Base-by-base conservation (phyloP, 2,329 filamentous ascomycete genomes). In the Aspergillus cejpii region DNA sequence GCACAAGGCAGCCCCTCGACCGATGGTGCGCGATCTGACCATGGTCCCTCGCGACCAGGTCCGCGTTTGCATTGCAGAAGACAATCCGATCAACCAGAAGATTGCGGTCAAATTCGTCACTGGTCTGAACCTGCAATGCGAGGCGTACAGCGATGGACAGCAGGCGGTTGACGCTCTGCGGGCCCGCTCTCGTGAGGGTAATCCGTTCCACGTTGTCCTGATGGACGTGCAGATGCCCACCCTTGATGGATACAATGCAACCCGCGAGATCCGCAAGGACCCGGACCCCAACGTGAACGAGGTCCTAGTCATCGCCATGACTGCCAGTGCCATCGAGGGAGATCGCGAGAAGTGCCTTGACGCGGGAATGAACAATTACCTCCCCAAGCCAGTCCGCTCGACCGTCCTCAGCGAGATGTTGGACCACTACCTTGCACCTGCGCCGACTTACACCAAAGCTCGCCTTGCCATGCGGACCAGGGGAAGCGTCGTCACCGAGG, bases 211-310 rank as follows among this genome's bases (percentile, higher is more conserved):
- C 59, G 77, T 96, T 24, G 84, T 94, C 31, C 77, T 96, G 36
- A 96, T 96, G 90, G 90, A 96, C 63, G 88, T 94, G 3, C 89
- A 95, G 68, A 96, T 96, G 90, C 90, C 90, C 0, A 81, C 94
- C 3, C 78, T 94, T 6, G 90, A 96, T 63, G 90, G 90, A 5
- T 95, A 95, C 62, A 86, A 94, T 65, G 89, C 90, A 1, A 96
- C 90, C 0, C 84, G 85, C 53, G 77, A 88, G 46, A 81, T 96
- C 36, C 83, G 90, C 7, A 80, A 80, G 54, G 89, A 96, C 63
- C 65, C 79, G 0, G 78, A 88, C 47, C 83, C 88, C 27, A 78
- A 79, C 6, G 87, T 97, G 8, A 78, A 87, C 41, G 83, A 87
- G 52, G 80, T 94, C 1, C 74, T 96, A n/a, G 86, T 97, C 39